These are phyloP conservation scores for Geotrichum reessii DNA, from an alignment of 1,139 yeast species.

Conservation along the genomic window DNA sequence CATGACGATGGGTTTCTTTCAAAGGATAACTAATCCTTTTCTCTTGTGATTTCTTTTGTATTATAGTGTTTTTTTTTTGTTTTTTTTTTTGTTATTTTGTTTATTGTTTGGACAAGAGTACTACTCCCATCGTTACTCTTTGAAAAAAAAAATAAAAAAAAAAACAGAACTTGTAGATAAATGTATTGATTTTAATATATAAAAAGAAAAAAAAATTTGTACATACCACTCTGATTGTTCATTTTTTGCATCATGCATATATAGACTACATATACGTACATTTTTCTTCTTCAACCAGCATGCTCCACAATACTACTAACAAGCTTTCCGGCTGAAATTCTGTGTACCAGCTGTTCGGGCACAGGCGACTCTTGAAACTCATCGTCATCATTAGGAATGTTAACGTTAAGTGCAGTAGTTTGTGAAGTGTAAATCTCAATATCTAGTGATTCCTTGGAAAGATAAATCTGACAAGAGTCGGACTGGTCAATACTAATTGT, in stretches of 20 bases:
- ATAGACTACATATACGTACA: background rate
- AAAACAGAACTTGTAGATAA: background rate
- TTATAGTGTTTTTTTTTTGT: background rate
- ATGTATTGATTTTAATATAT: background rate
- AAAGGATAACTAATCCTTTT: background rate
- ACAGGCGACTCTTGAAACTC: conserved; percentile 71
- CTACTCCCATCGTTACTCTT: background rate
- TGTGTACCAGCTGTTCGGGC: conserved; percentile 84
- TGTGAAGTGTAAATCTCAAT: conserved; percentile 78
- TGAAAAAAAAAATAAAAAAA: background rate
- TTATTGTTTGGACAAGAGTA: background rate
- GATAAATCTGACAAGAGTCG: conserved; percentile 77
- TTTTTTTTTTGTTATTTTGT: background rate
- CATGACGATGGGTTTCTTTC: background rate
- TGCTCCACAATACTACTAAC: conserved; percentile 53
- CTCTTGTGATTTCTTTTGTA: background rate
- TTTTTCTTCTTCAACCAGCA: conserved; percentile 39
- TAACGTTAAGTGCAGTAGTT: conserved; percentile 77
- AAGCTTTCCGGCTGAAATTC: conserved; percentile 44
- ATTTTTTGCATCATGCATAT: too few relatives aligned
- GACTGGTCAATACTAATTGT: conserved; percentile 82
- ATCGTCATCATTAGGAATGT: conserved; percentile 59
- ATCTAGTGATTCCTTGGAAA: conserved; percentile 61
- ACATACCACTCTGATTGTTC: background rate
- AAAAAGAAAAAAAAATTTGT: background rate